Conservation (phyloP, 2,329 filamentous ascomycete species). For the Aspergillus amoenus region DNA sequence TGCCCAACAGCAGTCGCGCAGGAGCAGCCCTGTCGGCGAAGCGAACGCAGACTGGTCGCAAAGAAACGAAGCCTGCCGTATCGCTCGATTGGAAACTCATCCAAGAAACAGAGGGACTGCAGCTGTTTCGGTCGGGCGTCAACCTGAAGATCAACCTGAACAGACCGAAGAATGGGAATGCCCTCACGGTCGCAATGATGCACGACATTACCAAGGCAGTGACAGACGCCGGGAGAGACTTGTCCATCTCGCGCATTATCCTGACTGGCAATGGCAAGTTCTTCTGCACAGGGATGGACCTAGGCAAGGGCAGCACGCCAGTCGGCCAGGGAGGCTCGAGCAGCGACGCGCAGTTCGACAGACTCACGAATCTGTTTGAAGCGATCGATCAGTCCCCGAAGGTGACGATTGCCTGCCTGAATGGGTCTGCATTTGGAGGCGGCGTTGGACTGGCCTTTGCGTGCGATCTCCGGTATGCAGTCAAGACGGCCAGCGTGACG, state of each 20-base stretch:
- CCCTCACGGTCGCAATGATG: constrained; percentile 40
- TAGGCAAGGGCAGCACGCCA: constrained; percentile 23
- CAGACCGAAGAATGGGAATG: constrained; percentile 41
- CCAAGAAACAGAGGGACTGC: constrained; percentile 24
- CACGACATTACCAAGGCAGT: constrained; percentile 31
- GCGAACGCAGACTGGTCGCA: background rate
- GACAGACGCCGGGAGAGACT: constrained; percentile 21
- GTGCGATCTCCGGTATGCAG: constrained; percentile 40
- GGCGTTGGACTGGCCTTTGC: constrained; percentile 46
- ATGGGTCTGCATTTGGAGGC: constrained; percentile 46
- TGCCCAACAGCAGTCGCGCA: constrained; percentile 23
- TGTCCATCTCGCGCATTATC: constrained; percentile 35
- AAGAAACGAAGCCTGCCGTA: background rate
- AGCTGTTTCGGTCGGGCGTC: constrained; percentile 30
- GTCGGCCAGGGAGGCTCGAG: constrained; percentile 18
- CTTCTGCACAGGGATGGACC: constrained; percentile 47
- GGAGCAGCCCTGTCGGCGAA: constrained; percentile 21
- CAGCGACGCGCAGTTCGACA: constrained; percentile 22
- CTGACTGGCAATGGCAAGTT: constrained; percentile 38
- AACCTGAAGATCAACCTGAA: constrained; percentile 35
- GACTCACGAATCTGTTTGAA: constrained; percentile 33
- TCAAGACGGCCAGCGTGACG: constrained; percentile 22
- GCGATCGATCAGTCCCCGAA: constrained; percentile 42
- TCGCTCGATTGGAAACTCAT: constrained; percentile 20
- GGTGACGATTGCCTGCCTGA: constrained; percentile 43